phyloP scores from a whole-genome alignment of 805 yeast genomes.

The Ogataea henricii region DNA sequence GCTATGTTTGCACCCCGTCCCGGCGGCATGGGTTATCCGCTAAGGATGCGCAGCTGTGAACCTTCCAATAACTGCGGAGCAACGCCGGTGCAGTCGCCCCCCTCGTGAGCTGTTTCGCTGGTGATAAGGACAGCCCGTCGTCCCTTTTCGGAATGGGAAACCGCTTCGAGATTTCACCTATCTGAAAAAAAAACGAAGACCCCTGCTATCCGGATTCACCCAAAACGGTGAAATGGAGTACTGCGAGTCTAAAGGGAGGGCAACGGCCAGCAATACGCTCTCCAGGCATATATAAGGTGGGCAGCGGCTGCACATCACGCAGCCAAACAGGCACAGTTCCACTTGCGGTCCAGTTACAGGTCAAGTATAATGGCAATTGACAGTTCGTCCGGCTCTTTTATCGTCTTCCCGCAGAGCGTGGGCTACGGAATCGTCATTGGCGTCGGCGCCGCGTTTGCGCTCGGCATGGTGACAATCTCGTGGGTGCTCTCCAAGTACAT shows the following conservation, averaged over 20 bases:
- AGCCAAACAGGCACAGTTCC: no score
- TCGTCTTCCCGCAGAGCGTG: constrained; percentile 23
- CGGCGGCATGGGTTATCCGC: background rate
- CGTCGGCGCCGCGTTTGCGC: constrained; percentile 46
- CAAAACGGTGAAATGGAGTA: no score
- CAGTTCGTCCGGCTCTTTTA: constrained; percentile 12
- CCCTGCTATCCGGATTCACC: background rate
- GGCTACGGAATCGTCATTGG: constrained; percentile 50
- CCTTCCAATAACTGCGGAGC: background rate
- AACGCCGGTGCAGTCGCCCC: no score
- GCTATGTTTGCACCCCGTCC: no score
- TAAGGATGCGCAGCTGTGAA: background rate
- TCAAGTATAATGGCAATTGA: constrained; percentile 13
- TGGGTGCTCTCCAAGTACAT: constrained; percentile 37
- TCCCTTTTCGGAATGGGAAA: background rate
- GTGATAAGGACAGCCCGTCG: no score
- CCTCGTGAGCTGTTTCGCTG: no score
- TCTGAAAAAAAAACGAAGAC: background rate
- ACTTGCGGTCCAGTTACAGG: no score
- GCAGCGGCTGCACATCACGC: no score
- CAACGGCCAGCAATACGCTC: no score
- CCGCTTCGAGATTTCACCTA: background rate
- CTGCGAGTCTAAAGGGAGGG: no score
- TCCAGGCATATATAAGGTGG: no score
- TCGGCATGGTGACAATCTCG: constrained; percentile 40